Percentiles rank a stretch among this genome's conserved stretches.
These are phyloP conservation scores for Microcyclosporella mali DNA, from an alignment of 2,329 filamentous ascomycete genomes.

Conservation along the genomic window DNA sequence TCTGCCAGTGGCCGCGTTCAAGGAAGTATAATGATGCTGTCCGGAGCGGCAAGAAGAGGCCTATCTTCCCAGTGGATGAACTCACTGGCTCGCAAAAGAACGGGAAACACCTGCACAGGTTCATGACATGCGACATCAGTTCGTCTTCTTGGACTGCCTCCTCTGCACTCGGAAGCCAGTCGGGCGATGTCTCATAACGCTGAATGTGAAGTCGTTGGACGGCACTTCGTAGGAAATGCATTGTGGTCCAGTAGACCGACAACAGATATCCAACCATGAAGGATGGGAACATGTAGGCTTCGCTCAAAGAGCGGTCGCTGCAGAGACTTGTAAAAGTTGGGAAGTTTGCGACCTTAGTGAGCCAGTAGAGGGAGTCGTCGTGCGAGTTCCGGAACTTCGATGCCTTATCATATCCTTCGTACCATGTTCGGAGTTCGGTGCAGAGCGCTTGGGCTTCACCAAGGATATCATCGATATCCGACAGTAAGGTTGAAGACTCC, in stretches of 20 bases:
- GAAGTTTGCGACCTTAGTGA: slow-evolving; percentile 22
- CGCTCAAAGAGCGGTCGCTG: slow-evolving; percentile 22
- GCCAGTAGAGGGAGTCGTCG: slow-evolving; percentile 10
- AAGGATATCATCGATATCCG: slow-evolving; percentile 18
- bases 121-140: slow-evolving; percentile 21
- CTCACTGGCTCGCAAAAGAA: slow-evolving; percentile 27
- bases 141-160: slow-evolving; percentile 21
- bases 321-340: slow-evolving; percentile 18
- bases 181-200: slow-evolving; percentile 12
- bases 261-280: slow-evolving; percentile 28
- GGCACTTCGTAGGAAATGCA: slow-evolving; percentile 25
- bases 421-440: slow-evolving; percentile 20
- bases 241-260: slow-evolving; percentile 28
- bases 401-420: slow-evolving; percentile 15
- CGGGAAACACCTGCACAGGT: slow-evolving; percentile 25
- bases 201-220: slow-evolving; percentile 20
- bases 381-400: slow-evolving; percentile 2
- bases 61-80: slow-evolving; percentile 25
- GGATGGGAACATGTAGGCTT: slow-evolving; percentile 24
- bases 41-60: slow-evolving; percentile 28
- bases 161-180: slow-evolving; percentile 17
- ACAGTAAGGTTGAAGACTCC: slow-evolving; percentile 1
- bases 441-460: slow-evolving; percentile 19
- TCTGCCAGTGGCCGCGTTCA: slow-evolving; percentile 21
- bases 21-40: slow-evolving; percentile 26